These are phyloP conservation scores for Lablab purpureus DNA, from an alignment of 306 rosid species.

Conservation along the genomic window DNA sequence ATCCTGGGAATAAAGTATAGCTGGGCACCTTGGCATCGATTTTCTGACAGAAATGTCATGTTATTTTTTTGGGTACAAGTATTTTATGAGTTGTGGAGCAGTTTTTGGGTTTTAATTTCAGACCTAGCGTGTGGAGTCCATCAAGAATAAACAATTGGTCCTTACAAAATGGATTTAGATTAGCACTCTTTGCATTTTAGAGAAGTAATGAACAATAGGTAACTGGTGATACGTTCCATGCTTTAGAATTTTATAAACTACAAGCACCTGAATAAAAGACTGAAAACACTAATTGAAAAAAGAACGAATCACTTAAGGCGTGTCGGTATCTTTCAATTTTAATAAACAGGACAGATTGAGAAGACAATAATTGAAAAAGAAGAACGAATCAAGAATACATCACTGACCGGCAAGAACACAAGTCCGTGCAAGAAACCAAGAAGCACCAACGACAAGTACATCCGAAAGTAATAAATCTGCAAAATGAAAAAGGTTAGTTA, in stretches of 20 bases:
- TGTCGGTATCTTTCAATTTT: slow-evolving; percentile 6
- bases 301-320: background rate
- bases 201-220: background rate
- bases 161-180: background rate
- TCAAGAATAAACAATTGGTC: slow-evolving; percentile 21
- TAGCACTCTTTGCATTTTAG: background rate
- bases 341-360: background rate
- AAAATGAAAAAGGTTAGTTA: slow-evolving; percentile 38
- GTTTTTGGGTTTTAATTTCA: background rate
- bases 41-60: background rate
- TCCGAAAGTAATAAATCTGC: slow-evolving; percentile 96
- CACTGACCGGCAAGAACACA: slow-evolving; percentile 90
- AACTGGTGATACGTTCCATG: background rate
- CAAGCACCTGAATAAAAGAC: background rate
- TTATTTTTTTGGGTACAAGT: background rate
- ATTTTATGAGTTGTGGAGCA: slow-evolving; percentile 5
- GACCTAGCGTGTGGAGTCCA: background rate
- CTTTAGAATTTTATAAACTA: background rate
- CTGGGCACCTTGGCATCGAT: background rate
- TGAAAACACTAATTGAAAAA: too few species aligned
- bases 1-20: slow-evolving; percentile 1
- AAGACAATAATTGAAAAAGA: slow-evolving; percentile 5
- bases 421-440: slow-evolving; percentile 98
- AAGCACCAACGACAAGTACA: slow-evolving; percentile 93
- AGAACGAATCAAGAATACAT: background rate